These are phyloP conservation scores for Sugiyamaella marilandica DNA, from an alignment of 805 yeast genomes.

Conservation along the genomic window DNA sequence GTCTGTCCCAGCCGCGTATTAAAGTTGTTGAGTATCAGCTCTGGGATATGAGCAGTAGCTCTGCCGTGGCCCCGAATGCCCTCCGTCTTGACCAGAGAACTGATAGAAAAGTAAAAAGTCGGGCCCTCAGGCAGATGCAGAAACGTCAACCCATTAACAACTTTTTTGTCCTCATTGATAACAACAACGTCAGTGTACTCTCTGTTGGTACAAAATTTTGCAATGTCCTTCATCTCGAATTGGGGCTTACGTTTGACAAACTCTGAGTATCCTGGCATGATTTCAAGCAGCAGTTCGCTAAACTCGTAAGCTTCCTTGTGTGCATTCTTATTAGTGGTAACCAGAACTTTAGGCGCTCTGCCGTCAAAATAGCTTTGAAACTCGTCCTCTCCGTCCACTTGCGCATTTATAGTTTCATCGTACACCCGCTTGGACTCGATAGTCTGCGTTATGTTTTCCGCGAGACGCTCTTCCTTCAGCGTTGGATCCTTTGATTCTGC, in stretches of 20 bases:
- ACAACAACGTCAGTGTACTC: conserved; percentile 85
- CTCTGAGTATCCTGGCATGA: conserved; percentile 70
- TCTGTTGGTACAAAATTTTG: conserved; percentile 72
- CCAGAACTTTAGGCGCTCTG: conserved; percentile 74
- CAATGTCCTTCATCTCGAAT: conserved; percentile 80
- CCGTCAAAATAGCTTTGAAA: conserved; percentile 56
- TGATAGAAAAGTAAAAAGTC: conserved; percentile 81
- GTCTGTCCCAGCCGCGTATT: conserved; percentile 89
- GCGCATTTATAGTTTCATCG: conserved; percentile 69
- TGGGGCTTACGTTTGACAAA: conserved; percentile 85
- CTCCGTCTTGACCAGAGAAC: conserved; percentile 71
- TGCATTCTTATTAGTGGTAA: conserved; percentile 87
- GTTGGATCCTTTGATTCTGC: conserved; percentile 83
- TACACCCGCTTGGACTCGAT: conserved; percentile 77
- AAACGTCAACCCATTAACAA: conserved; percentile 86
- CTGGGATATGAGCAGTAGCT: conserved; percentile 88
- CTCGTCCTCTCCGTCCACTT: conserved; percentile 43
- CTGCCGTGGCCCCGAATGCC: conserved; percentile 83
- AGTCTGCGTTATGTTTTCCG: conserved; percentile 73
- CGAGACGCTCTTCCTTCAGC: conserved; percentile 70
- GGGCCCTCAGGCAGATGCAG: conserved; percentile 96
- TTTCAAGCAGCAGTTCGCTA: conserved; percentile 78
- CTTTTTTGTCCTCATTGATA: conserved; percentile 90
- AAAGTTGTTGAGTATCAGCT: conserved; percentile 86
- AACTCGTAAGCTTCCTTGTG: conserved; percentile 83